A percentile compares a stretch with the other conserved stretches of the same genome.
These are phyloP conservation scores for Penicillium italicum DNA, from an alignment of 2,329 filamentous ascomycete species.

Conservation along the genomic window DNA sequence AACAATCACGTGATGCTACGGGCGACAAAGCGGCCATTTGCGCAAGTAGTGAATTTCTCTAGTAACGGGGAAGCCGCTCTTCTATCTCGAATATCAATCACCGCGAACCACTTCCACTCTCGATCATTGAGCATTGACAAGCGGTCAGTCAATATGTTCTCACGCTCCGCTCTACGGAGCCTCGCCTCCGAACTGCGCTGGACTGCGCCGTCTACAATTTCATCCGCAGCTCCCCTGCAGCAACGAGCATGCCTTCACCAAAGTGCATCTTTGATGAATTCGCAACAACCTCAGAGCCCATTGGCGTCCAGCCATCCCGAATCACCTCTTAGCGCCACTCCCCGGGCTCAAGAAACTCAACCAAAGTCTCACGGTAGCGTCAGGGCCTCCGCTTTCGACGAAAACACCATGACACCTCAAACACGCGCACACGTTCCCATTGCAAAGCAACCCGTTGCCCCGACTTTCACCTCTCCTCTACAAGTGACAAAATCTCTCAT, in stretches of 20 bases:
- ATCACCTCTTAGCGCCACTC: conserved; percentile 26
- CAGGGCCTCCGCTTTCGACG: conserved; percentile 9
- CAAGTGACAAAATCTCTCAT: conserved; percentile 43
- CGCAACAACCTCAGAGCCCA: conserved; percentile 29
- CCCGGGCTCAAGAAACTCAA: conserved; percentile 27
- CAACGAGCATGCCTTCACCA: conserved; percentile 45
- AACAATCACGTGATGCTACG: conserved; percentile 29
- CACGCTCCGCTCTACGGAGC: conserved; percentile 34
- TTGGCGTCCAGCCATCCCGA: conserved; percentile 30
- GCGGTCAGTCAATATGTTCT: conserved; percentile 32
- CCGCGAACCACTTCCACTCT: conserved; percentile 13
- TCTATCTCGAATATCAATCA: conserved; percentile 10
- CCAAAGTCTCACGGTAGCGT: conserved; percentile 11
- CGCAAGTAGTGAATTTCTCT: conserved; percentile 37
- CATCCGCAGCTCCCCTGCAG: conserved; percentile 25
- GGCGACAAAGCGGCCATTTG: conserved; percentile 27
- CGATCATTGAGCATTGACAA: conserved; percentile 12
- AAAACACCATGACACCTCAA: conserved; percentile 18
- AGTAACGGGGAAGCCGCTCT: conserved; percentile 14
- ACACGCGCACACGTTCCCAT: conserved; percentile 27
- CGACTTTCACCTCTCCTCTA: conserved; percentile 38
- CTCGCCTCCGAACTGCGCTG: conserved; percentile 29
- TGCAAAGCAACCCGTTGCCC: conserved; percentile 37
- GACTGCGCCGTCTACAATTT: conserved; percentile 20
- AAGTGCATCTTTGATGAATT: conserved; percentile 26